Evolutionary conservation across 805 yeast genomes (phyloP), one percentile per base, ranked within the genome.

Genomic region (Cyberlindnera petersonii): DNA sequence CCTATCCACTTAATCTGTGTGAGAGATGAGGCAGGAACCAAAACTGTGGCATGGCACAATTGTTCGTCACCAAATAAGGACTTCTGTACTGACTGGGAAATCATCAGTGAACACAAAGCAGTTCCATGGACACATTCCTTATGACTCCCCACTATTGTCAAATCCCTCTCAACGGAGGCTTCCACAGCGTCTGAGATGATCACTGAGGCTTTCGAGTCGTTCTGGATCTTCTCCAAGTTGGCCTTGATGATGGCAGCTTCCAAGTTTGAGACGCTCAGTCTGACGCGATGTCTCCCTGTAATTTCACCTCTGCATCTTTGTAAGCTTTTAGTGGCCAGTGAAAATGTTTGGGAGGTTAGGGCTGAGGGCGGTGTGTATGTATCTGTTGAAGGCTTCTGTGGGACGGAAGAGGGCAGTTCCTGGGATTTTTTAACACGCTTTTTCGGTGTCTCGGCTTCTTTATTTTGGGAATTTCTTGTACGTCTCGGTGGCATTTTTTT

Each of bases 121-220:
- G 36, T 23, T 5, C 33, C 37, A 15, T 11, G 31, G 5, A 35
- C 32, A 6, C 44, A 35, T 4, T 31, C 39, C 14, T 27, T 37
- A 3, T 37, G 29, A 6, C 18, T 29, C 4, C 51, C 53, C 1
- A 46, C 39, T 4, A 50, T 17, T 2, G 34, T 14, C 3, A 50
- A 37, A 9, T 42, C 46, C 29, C 46, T 39, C 14, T 48, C 51
- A 5, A 44, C 20, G 19, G 42, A 23, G 5, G 42, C 49, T 11
- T 41, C 47, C 2, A 47, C 33, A 14, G 39, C 35, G 3, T 42
- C 46, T 2, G 35, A 24, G 5, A 48, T 31, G 2, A 23, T 27
- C 3, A 50, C 9, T 3, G 19, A 6, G 4, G 40, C 20, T 3
- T 41, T 39, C 9, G 50, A 24, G 3, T 35, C 38, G 16, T 26